Conservation (phyloP, 2,329 filamentous ascomycete species). For the Domatiomyces catenatus region DNA sequence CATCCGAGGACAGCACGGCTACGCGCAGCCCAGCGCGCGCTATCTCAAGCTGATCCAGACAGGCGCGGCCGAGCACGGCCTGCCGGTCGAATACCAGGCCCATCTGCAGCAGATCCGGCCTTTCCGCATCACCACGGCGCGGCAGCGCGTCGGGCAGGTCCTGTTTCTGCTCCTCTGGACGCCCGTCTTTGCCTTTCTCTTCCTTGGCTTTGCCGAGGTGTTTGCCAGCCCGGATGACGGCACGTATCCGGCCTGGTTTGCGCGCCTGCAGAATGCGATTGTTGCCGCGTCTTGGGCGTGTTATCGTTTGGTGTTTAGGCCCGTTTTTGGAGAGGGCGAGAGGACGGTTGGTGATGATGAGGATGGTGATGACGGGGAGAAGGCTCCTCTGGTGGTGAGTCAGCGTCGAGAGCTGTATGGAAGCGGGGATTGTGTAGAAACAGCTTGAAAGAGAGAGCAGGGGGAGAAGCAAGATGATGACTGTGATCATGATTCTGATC, state of each 20-base stretch:
- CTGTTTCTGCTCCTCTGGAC: conserved; percentile 47
- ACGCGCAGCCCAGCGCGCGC: conserved; percentile 68
- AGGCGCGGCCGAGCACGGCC: conserved; percentile 63
- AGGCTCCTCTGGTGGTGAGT: conserved; percentile 7
- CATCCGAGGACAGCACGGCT: conserved; percentile 37
- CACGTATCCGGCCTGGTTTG: conserved; percentile 52
- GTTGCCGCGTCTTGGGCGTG: conserved; percentile 46
- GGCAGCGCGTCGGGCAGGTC: conserved; percentile 50
- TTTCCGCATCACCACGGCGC: conserved; percentile 52
- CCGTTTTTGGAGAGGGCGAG: conserved; percentile 75
- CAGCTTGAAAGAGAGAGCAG: not conserved
- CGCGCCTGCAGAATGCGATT: conserved; percentile 33
- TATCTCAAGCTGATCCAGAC: conserved; percentile 68
- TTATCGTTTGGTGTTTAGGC: conserved; percentile 51
- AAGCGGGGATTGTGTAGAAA: not conserved
- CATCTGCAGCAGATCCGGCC: conserved; percentile 56
- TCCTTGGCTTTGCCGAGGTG: conserved; percentile 29
- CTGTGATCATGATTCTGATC: not conserved
- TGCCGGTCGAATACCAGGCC: conserved; percentile 61
- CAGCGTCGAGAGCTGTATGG: not conserved
- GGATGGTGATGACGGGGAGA: conserved; percentile 7
- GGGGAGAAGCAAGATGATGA: not conserved
- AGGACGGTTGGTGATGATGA: conserved; percentile 31
- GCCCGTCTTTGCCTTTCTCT: conserved; percentile 41
- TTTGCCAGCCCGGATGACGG: conserved; percentile 49